Evolutionary conservation across 164 flowering plant genomes (phyloP).

Genomic region (Vitis vinifera): DNA sequence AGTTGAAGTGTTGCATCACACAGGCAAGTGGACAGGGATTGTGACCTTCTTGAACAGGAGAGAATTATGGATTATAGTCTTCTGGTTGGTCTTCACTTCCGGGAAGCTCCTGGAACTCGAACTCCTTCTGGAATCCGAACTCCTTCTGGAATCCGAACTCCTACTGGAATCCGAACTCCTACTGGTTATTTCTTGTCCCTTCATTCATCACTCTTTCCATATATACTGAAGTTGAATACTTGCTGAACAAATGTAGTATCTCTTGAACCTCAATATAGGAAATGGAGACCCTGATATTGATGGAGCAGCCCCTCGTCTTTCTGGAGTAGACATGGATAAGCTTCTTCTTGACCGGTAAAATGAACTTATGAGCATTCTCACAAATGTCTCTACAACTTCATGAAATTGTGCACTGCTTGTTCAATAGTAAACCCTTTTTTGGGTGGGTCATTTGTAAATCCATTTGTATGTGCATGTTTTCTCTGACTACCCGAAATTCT

Average conservation of each 20-base stretch:
- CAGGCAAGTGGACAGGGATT: conserved; percentile 92
- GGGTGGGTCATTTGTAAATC: too few species aligned
- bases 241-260: not conserved
- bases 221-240: not conserved
- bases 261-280: conserved; percentile 25
- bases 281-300: conserved; percentile 38
- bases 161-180: conserved; percentile 23
- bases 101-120: conserved; percentile 33
- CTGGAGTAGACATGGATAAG: conserved; percentile 57
- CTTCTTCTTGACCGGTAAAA: conserved; percentile 56
- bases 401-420: too few species aligned
- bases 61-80: conserved; percentile 95
- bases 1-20: conserved; percentile 5
- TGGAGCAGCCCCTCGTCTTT: conserved; percentile 42
- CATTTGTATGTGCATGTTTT: too few species aligned
- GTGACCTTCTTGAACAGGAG: conserved; percentile 88
- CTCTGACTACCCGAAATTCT: too few species aligned
- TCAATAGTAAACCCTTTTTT: too few species aligned
- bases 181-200: conserved; percentile 19
- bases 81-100: conserved; percentile 80
- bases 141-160: conserved; percentile 14
- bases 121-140: conserved; percentile 23
- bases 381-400: not conserved
- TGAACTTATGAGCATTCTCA: not conserved
- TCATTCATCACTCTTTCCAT: not conserved